Conservation (phyloP, 108 stramenopile species). For the Aurantiochytrium sp. region DNA sequence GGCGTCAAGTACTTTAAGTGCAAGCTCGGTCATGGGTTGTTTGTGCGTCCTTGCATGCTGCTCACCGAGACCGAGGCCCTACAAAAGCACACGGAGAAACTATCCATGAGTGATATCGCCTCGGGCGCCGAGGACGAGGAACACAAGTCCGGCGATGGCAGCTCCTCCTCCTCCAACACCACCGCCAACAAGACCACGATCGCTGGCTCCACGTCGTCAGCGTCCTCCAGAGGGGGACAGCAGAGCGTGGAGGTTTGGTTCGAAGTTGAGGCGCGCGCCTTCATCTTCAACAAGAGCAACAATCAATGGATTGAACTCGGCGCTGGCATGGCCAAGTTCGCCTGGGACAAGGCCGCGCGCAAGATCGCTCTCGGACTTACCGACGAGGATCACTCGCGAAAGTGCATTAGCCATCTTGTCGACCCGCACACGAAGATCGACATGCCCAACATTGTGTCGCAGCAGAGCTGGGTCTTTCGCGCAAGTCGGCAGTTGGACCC, state of each 20-base stretch:
- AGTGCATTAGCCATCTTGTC: background rate
- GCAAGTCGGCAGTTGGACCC: background rate
- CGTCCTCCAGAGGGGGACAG: no score
- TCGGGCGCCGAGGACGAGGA: background rate
- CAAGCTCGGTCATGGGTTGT: background rate
- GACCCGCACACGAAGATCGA: constrained; percentile 1
- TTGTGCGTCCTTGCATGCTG: constrained; percentile 10
- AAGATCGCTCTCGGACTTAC: background rate
- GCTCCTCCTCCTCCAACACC: background rate
- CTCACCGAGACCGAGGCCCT: background rate
- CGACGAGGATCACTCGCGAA: background rate
- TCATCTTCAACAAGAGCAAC: constrained; percentile 12
- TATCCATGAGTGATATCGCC: background rate
- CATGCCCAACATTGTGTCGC: background rate
- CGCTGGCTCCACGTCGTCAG: no score
- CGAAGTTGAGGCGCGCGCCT: background rate
- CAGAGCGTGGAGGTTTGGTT: background rate
- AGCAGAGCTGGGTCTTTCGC: constrained; percentile 16
- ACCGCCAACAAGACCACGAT: no score
- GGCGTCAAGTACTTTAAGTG: constrained; percentile 26
- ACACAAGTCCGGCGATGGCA: background rate
- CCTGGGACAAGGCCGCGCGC: background rate
- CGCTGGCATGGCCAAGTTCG: background rate
- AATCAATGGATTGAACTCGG: constrained; percentile 2
- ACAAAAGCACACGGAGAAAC: background rate